Base-by-base conservation (phyloP, 352 stramenopile species). In the Pythium periplocum region DNA sequence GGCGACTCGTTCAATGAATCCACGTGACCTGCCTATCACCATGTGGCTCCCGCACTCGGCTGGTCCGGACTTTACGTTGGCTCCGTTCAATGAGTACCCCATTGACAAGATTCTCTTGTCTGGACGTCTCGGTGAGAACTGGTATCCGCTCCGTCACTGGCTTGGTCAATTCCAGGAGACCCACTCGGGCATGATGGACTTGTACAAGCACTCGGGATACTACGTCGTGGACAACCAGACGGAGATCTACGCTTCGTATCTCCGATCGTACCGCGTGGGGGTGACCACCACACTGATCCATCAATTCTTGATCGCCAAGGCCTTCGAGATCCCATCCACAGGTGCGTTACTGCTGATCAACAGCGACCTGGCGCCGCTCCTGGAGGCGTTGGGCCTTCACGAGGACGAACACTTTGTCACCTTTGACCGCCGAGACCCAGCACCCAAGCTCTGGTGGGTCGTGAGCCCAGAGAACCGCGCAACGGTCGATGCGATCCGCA, bases 301-400 rank as follows among this genome's bases (percentile, higher is more conserved):
- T 57, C 73, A 89, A 59, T 93, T 86, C 38, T 61, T 93, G 10
- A 77, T 90, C 36, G 73, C 82, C 33, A 88, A 89, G 67, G 60
- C 90, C 33, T 90, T 93, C 43, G 77, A 90, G 69, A 93, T 93
- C 61, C 75, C 82, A 11, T 73, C 79, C 4, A 89, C 75, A 0
- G 82, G 82, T 2, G 61, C 79, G 39, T 61, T 93, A 17, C 46
- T 93, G 30, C 66, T 79, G 10, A 62, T 93, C 32, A 90, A 90
- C 55, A 65, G 66, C 38, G 79, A 93, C 43, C 64, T 84, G 34
- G 62, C 53, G 7, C 73, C 69, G 31, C 41, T 93, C 41, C 61
- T 93, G 6, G 55, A 70, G 11, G 64, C 66, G 3, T 46, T 93
- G 36, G 73, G 68, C 8, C 66, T 90, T 61, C 69, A 69, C 11